phyloP scores from a whole-genome alignment of 2,329 filamentous ascomycete genomes.

The Orbilia brochopaga region DNA sequence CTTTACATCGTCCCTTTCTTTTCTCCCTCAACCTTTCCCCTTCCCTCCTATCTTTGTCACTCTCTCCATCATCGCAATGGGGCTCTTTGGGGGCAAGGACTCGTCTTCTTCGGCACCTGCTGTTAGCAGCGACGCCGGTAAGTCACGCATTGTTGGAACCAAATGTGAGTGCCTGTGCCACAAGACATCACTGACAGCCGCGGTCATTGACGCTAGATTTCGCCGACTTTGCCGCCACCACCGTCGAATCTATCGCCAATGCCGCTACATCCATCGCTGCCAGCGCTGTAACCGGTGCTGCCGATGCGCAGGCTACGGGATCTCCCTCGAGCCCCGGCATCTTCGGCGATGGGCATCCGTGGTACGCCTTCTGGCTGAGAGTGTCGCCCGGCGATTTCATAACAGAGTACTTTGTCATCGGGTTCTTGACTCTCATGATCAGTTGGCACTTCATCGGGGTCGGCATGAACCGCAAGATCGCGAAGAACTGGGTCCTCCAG shows the following conservation, averaged over 20 bases:
- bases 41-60: constrained; percentile 18
- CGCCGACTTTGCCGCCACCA: constrained; percentile 78
- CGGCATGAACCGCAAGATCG: constrained; percentile 77
- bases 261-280: constrained; percentile 57
- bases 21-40: constrained; percentile 13
- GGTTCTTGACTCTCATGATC: constrained; percentile 75
- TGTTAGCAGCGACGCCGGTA: constrained; percentile 45
- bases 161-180: constrained; percentile 35
- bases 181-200: constrained; percentile 19
- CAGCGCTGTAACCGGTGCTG: constrained; percentile 64
- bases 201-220: constrained; percentile 70
- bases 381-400: constrained; percentile 82
- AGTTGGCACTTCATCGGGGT: constrained; percentile 81
- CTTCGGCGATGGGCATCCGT: constrained; percentile 58
- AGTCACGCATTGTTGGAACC: constrained; percentile 27
- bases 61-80: constrained; percentile 40
- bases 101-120: constrained; percentile 42
- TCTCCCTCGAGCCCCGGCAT: constrained; percentile 27
- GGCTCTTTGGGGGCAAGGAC: constrained; percentile 49
- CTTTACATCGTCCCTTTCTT: constrained; percentile 5
- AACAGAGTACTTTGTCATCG: constrained; percentile 81
- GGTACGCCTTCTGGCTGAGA: constrained; percentile 97
- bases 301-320: constrained; percentile 65
- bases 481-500: constrained; percentile 77
- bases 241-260: constrained; percentile 61